Evolutionary conservation across 2,329 filamentous ascomycete species (phyloP).

Genomic region (Cadophora sp.): DNA sequence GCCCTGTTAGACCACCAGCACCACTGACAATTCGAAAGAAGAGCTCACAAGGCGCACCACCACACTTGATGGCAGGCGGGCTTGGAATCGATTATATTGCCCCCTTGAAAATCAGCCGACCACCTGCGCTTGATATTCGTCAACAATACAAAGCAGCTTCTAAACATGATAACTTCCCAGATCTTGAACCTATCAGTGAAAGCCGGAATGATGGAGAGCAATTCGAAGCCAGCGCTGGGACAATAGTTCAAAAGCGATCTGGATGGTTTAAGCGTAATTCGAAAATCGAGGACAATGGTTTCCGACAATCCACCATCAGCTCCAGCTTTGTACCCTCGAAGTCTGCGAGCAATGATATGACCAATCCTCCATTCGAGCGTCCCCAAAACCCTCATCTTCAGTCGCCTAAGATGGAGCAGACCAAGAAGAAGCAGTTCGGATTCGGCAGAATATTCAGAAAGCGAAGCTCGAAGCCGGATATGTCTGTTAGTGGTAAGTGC

Average conservation of each 20-base stretch:
- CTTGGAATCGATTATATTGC: conserved; percentile 14
- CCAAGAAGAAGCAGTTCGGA: conserved; percentile 43
- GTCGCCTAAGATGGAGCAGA: conserved; percentile 11
- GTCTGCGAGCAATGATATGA: conserved; percentile 29
- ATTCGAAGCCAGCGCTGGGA: conserved; percentile 37
- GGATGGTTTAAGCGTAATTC: conserved; percentile 45
- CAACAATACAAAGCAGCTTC: conserved; percentile 35
- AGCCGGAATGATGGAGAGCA: conserved; percentile 24
- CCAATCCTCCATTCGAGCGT: conserved; percentile 22
- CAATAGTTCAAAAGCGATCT: conserved; percentile 41
- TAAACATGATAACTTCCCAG: conserved; percentile 22
- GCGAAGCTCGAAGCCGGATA: conserved; percentile 37
- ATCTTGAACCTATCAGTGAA: conserved; percentile 37
- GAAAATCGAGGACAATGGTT: conserved; percentile 37
- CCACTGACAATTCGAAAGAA: conserved; percentile 45
- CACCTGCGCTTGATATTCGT: conserved; percentile 33
- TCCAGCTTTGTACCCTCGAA: conserved; percentile 28
- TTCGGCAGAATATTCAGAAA: conserved; percentile 44
- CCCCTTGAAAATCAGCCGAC: conserved; percentile 4
- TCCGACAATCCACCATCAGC: conserved; percentile 27
- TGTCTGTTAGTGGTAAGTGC: conserved; percentile 42
- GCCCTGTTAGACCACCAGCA: conserved; percentile 43
- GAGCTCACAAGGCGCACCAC: conserved; percentile 33
- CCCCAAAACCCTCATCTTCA: conserved; percentile 27
- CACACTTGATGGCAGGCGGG: conserved; percentile 31